phyloP scores from a whole-genome alignment of 148 eudicot species.

The Diospyros lotus region DNA sequence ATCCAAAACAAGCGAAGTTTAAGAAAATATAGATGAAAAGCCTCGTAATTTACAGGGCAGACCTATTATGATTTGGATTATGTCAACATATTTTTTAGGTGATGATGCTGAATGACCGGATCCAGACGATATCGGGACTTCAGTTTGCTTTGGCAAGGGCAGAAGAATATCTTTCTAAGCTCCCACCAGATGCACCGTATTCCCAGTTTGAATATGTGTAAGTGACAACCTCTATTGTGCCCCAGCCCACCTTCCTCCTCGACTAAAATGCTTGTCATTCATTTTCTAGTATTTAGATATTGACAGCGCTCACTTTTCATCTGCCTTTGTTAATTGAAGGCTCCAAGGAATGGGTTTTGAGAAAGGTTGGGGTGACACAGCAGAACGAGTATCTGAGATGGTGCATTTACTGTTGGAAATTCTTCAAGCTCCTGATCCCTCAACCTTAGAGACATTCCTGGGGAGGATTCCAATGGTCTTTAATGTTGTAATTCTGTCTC shows the following conservation, averaged over 20 bases:
- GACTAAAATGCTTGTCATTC: background rate
- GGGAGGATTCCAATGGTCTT: conserved; percentile 42
- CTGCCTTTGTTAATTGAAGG: conserved; percentile 3
- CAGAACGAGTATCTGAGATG: conserved; percentile 27
- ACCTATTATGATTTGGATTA: background rate
- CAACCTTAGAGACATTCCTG: conserved; percentile 35
- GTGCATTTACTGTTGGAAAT: conserved; percentile 34
- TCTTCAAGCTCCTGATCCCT: conserved; percentile 44
- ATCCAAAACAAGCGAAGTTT: background rate
- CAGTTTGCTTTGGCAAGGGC: conserved; percentile 37
- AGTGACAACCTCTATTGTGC: conserved; percentile 7
- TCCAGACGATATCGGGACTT: conserved; percentile 29
- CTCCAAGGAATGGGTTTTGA: conserved; percentile 42
- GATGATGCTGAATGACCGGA: conserved; percentile 42
- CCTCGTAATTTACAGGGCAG: background rate
- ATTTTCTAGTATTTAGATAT: background rate
- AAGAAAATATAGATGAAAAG: background rate
- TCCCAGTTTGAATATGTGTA: conserved; percentile 34
- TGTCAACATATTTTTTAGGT: conserved; percentile 19
- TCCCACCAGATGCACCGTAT: conserved; percentile 25
- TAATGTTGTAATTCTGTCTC: conserved; percentile 42
- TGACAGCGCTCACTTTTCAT: background rate
- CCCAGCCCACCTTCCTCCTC: background rate
- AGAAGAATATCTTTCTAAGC: conserved; percentile 31
- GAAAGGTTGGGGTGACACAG: conserved; percentile 49